Conservation (phyloP, 495 filamentous ascomycete species). For the Penicilliopsis zonata region DNA sequence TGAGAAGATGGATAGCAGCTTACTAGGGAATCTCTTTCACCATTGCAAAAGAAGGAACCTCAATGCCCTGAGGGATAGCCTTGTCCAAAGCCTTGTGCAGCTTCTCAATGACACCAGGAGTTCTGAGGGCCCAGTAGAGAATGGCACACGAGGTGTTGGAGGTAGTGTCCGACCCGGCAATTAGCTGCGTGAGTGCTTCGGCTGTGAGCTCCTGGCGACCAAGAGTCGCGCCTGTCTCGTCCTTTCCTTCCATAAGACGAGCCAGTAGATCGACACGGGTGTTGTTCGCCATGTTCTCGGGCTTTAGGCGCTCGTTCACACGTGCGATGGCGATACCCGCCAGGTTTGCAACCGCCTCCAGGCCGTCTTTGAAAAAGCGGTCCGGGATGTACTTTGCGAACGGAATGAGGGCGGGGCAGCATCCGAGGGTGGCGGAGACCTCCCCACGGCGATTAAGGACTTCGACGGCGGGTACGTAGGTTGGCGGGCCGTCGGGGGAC, state of each 20-base stretch:
- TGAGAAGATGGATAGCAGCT: slow-evolving; percentile 6
- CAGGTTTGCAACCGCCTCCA: slow-evolving; percentile 36
- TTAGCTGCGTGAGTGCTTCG: slow-evolving; percentile 81
- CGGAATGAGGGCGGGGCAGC: slow-evolving; percentile 32
- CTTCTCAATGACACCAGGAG: slow-evolving; percentile 58
- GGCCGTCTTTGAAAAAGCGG: slow-evolving; percentile 37
- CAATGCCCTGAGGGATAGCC: slow-evolving; percentile 44
- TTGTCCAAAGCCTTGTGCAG: slow-evolving; percentile 63
- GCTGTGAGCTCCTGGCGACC: slow-evolving; percentile 72
- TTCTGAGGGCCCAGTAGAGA: slow-evolving; percentile 61
- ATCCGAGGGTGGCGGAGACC: slow-evolving; percentile 38
- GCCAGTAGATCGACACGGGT: slow-evolving; percentile 71
- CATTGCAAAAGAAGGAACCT: slow-evolving; percentile 57
- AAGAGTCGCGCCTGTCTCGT: slow-evolving; percentile 62
- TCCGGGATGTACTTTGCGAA: slow-evolving; percentile 42
- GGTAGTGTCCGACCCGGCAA: slow-evolving; percentile 84
- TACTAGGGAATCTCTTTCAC: slow-evolving; percentile 68
- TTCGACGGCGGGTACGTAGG: slow-evolving; percentile 39
- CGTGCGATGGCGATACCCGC: slow-evolving; percentile 64
- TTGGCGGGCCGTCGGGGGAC: slow-evolving; percentile 25
- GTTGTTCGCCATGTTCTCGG: slow-evolving; percentile 40
- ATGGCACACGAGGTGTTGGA: slow-evolving; percentile 83
- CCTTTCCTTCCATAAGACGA: slow-evolving; percentile 75
- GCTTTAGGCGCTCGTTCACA: slow-evolving; percentile 60
- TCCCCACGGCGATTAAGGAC: slow-evolving; percentile 45